phyloP scores from a whole-genome alignment of 202 grass and related monocot genomes.

The Hordeum pubiflorum region DNA sequence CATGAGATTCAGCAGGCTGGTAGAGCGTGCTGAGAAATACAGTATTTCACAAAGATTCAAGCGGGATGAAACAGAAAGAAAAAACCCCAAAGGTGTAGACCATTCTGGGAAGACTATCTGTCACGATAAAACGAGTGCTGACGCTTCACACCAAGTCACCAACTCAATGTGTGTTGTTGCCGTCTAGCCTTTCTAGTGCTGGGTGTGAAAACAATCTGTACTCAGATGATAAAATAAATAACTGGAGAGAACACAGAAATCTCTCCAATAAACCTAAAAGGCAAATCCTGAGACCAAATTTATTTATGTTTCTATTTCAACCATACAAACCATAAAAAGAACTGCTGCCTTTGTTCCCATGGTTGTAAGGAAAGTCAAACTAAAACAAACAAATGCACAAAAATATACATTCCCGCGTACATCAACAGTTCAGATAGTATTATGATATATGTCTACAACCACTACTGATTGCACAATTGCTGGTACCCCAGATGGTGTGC shows the following conservation, averaged over 20 bases:
- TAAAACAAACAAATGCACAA: not conserved
- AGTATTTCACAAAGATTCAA: not conserved
- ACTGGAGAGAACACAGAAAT: not conserved
- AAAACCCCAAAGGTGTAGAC: not conserved
- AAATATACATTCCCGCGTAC: not conserved
- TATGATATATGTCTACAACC: not conserved
- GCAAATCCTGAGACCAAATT: not conserved
- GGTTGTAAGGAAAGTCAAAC: not conserved
- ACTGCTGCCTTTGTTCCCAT: not conserved
- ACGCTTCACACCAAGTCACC: not conserved
- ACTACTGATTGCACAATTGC: not conserved
- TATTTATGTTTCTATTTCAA: not conserved
- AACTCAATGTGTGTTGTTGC: not conserved
- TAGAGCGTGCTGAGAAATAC: not conserved
- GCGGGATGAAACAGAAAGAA: not conserved
- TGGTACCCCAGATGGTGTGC: not conserved
- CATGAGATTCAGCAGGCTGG: not conserved
- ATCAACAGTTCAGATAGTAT: not conserved
- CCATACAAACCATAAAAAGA: not conserved
- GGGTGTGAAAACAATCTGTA: not conserved
- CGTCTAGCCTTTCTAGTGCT: not conserved
- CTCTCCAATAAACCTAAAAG: not conserved
- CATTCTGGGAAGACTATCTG: not conserved
- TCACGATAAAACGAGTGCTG: not conserved
- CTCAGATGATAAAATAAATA: not conserved